phyloP scores from a whole-genome alignment of 495 filamentous ascomycete genomes.

The Cairneyella variabilis region DNA sequence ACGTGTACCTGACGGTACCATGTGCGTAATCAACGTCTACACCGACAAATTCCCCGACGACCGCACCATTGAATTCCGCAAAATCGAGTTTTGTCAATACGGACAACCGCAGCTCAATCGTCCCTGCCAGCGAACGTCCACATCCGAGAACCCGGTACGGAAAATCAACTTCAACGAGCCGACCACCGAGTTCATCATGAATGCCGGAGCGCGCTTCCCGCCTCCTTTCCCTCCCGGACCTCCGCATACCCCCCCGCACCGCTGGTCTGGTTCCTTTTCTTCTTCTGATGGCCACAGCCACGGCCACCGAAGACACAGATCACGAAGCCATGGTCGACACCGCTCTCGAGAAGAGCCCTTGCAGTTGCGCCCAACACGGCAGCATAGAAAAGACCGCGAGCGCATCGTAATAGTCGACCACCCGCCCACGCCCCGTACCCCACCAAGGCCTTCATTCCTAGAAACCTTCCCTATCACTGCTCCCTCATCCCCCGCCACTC shows the following conservation, averaged over 20 bases:
- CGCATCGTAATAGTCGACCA: constrained; percentile 26
- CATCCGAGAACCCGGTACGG: constrained; percentile 20
- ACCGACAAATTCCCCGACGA: constrained; percentile 25
- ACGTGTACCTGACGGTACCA: constrained; percentile 17
- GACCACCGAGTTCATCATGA: constrained; percentile 22
- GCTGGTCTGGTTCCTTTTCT: constrained; percentile 8
- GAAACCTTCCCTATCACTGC: constrained; percentile 19
- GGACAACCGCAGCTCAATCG: constrained; percentile 10
- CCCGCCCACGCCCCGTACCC: constrained; percentile 25
- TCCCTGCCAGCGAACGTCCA: constrained; percentile 20
- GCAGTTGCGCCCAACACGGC: constrained; percentile 5
- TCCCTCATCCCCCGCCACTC: constrained; percentile 16
- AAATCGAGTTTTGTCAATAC: constrained; percentile 19
- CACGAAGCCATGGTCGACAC: constrained; percentile 3
- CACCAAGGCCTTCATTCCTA: constrained; percentile 16
- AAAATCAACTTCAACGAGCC: constrained; percentile 24
- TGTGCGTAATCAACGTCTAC: constrained; percentile 28
- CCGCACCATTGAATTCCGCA: constrained; percentile 12
- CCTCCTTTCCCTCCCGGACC: constrained; percentile 22
- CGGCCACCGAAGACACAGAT: background rate
- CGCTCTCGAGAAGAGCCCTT: background rate
- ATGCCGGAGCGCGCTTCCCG: background rate
- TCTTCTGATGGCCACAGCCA: background rate
- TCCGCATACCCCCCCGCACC: constrained; percentile 3
- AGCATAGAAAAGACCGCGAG: constrained; percentile 12